Evolutionary conservation across 106 monocot species (phyloP), one percentile per base, ranked within the genome.

Genomic region (Apostasia ramifera): DNA sequence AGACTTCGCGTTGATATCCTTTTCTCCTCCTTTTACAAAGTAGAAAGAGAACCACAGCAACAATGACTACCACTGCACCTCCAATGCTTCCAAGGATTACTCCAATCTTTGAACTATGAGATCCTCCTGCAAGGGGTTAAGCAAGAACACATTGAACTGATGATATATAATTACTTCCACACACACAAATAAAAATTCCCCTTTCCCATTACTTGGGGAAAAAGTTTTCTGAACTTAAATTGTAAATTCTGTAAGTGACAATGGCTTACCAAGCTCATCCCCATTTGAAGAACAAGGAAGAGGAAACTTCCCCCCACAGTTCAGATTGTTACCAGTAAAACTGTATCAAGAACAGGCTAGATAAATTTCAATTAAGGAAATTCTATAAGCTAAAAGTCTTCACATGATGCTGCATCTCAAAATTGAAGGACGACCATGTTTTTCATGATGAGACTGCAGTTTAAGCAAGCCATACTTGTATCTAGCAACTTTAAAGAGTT

Each of bases 321-420:
- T 91, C n/a, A 95, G 73, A 69, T 73, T 80, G 73, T 88, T 95
- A 60, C 86, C 95, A 40, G 88, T 82, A 80, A 92, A 95, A 82
- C 95, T 95, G 81, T 47, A 70, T 41, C 10, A 63, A 70, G 51
- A 74, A 42, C 48, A 63, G 3, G 12, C 37, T 42, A 48, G 2
- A 61, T 8, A 40, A 77, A 58, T 10, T 69, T 9, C 45, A 5
- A 67, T 15, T 4, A 15, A 40, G 15, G 14, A 14, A 55, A 62
- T 0, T 46, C 9, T 63, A 13, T 4, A 45, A 13, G 13, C 4
- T 26, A 26, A 26, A 26, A 26, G 26, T 26, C 0, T 63, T 44
- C 3, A 43, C 10, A 42, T 39, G 4, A 46, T 43, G 47, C n/a
- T 43, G 47, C n/a, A 10, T 62, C 12, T 13, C 9, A 4, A 13